Evolutionary conservation across 805 yeast genomes (phyloP).

Genomic region (Candida chilensis): DNA sequence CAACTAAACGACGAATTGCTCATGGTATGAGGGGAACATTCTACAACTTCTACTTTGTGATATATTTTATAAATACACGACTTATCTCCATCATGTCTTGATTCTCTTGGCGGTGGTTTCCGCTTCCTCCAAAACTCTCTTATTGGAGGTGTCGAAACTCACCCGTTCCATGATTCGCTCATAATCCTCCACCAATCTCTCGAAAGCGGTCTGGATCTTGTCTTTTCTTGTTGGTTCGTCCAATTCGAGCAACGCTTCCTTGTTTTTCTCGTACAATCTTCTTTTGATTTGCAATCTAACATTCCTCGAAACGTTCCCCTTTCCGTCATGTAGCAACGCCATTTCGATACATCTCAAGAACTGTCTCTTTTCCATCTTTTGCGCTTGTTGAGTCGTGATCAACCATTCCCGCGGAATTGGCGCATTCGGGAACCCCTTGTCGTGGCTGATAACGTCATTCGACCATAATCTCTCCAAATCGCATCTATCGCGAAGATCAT

Average conservation of each 20-base stretch:
- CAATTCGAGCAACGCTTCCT: slow-evolving; percentile 63
- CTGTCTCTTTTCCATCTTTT: slow-evolving; percentile 72
- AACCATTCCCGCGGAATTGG: slow-evolving; percentile 23
- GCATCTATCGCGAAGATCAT: slow-evolving; percentile 77
- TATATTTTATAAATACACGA: no score
- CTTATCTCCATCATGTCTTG: no score
- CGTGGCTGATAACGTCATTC: not conserved
- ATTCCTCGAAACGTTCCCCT: slow-evolving; percentile 12
- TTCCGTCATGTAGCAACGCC: slow-evolving; percentile 39
- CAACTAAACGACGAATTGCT: no score
- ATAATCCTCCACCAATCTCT: slow-evolving; percentile 64
- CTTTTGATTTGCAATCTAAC: slow-evolving; percentile 59
- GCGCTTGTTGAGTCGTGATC: slow-evolving; percentile 18
- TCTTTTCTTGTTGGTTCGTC: slow-evolving; percentile 57
- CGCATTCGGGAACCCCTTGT: not conserved
- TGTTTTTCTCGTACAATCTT: slow-evolving; percentile 70
- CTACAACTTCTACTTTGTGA: no score
- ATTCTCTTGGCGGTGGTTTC: not conserved
- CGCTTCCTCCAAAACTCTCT: slow-evolving; percentile 1
- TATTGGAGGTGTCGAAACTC: slow-evolving; percentile 4
- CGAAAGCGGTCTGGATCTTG: slow-evolving; percentile 69
- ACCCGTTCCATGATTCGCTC: slow-evolving; percentile 36
- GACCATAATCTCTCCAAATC: slow-evolving; percentile 47
- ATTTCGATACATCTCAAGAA: slow-evolving; percentile 72
- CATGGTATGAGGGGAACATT: no score